Conservation (phyloP, 495 filamentous ascomycete genomes). For the Xylaria cubensis region DNA sequence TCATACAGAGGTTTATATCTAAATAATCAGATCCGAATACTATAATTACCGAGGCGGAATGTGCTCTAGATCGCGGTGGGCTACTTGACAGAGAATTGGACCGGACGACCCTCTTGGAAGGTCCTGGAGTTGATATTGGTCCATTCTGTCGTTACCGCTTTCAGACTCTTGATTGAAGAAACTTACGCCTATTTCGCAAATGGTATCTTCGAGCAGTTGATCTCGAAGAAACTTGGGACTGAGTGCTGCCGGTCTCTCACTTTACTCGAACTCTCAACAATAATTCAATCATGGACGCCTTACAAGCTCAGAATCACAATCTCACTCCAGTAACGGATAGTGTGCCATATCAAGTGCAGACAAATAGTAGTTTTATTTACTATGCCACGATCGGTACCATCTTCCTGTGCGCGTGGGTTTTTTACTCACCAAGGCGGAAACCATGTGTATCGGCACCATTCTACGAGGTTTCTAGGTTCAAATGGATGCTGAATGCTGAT, state of each 20-base stretch:
- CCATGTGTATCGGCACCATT: conserved; percentile 36
- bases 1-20: neutral
- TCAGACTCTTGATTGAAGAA: neutral
- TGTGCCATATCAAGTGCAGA: conserved; percentile 30
- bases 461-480: conserved; percentile 42
- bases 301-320: conserved; percentile 31
- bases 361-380: conserved; percentile 36
- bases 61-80: neutral
- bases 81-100: neutral
- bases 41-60: neutral
- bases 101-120: neutral
- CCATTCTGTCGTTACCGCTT: neutral
- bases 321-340: conserved; percentile 31
- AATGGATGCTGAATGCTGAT: conserved; percentile 49
- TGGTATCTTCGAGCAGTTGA: neutral
- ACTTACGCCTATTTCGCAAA: neutral
- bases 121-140: neutral
- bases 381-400: conserved; percentile 38
- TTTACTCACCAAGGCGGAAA: conserved; percentile 35
- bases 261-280: neutral
- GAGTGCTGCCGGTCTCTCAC: neutral
- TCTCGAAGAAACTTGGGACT: neutral
- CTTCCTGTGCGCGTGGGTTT: conserved; percentile 38
- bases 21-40: neutral
- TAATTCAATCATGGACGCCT: conserved; percentile 30